Percentiles rank a stretch among this genome's conserved stretches.
phyloP scores from a whole-genome alignment of 2,329 filamentous ascomycete genomes.

The Beauveria sp. region DNA sequence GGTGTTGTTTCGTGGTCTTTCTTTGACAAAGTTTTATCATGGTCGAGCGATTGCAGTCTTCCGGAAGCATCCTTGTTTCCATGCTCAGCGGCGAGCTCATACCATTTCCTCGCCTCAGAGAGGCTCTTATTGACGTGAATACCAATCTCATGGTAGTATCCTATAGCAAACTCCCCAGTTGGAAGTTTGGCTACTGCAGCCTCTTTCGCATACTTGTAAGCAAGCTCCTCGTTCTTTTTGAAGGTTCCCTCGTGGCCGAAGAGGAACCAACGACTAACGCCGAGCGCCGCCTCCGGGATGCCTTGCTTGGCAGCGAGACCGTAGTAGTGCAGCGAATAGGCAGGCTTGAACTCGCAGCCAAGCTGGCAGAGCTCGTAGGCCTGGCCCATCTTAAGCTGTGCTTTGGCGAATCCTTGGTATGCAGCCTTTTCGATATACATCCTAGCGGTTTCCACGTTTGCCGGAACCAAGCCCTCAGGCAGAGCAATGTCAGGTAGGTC shows the following conservation, averaged over 20 bases:
- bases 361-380: constrained; percentile 92
- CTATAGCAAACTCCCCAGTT: constrained; percentile 92
- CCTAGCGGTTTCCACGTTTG: constrained; percentile 65
- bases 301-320: constrained; percentile 86
- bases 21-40: constrained; percentile 78
- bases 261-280: constrained; percentile 97
- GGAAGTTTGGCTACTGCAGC: constrained; percentile 75
- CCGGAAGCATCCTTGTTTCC: constrained; percentile 83
- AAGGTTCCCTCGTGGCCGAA: constrained; percentile 91
- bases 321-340: constrained; percentile 91
- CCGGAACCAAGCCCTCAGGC: constrained; percentile 60
- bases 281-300: constrained; percentile 87
- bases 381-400: constrained; percentile 94
- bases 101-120: constrained; percentile 79
- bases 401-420: constrained; percentile 90
- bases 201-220: constrained; percentile 82
- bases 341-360: constrained; percentile 89
- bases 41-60: constrained; percentile 75
- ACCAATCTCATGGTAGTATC: constrained; percentile 95
- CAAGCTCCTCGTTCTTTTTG: constrained; percentile 89
- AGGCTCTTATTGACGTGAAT: constrained; percentile 83
- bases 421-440: constrained; percentile 95
- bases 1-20: constrained; percentile 90
- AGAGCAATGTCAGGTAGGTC: constrained; percentile 87
- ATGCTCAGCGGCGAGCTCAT: constrained; percentile 77